These are phyloP conservation scores for Fraxinus angustifolia DNA, from an alignment of 305 asterid species.

Conservation along the genomic window DNA sequence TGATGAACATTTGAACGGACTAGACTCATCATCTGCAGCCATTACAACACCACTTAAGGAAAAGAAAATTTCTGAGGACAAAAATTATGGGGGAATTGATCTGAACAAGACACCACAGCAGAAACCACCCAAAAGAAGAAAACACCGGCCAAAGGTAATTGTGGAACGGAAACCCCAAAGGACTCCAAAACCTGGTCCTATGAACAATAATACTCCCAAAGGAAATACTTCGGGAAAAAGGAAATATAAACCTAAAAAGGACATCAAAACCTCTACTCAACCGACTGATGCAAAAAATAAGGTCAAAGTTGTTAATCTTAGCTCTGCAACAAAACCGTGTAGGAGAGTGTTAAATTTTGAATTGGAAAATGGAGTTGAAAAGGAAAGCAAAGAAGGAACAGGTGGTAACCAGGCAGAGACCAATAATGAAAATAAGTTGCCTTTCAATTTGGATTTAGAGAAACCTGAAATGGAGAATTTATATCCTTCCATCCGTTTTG, in stretches of 20 bases:
- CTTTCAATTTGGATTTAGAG: conserved; percentile 41
- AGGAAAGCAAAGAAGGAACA: conserved; percentile 28
- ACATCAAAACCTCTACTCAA: conserved; percentile 36
- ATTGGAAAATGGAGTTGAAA: conserved; percentile 32
- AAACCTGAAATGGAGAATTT: conserved; percentile 24
- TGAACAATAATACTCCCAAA: conserved; percentile 27
- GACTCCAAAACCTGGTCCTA: conserved; percentile 46
- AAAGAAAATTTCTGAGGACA: conserved; percentile 31
- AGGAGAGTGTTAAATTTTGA: conserved; percentile 59
- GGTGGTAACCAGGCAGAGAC: conserved; percentile 33
- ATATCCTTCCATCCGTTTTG: conserved; percentile 16
- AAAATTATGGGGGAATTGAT: conserved; percentile 48
- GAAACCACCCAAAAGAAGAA: conserved; percentile 64
- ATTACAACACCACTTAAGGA: conserved; percentile 31
- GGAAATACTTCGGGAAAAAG: conserved; percentile 49
- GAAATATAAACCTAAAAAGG: conserved; percentile 52
- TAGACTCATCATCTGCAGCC: conserved; percentile 32
- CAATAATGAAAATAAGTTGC: conserved; percentile 32
- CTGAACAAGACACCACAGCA: conserved; percentile 69
- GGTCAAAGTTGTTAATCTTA: conserved; percentile 29
- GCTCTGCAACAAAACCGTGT: conserved; percentile 46
- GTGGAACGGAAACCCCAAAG: conserved; percentile 68
- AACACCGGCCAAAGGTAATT: conserved; percentile 85
- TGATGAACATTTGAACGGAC: conserved; percentile 28
- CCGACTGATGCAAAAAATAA: conserved; percentile 28